Base-by-base conservation (phyloP, 2,329 filamentous ascomycete genomes). In the Rachicladosporium sp. region DNA sequence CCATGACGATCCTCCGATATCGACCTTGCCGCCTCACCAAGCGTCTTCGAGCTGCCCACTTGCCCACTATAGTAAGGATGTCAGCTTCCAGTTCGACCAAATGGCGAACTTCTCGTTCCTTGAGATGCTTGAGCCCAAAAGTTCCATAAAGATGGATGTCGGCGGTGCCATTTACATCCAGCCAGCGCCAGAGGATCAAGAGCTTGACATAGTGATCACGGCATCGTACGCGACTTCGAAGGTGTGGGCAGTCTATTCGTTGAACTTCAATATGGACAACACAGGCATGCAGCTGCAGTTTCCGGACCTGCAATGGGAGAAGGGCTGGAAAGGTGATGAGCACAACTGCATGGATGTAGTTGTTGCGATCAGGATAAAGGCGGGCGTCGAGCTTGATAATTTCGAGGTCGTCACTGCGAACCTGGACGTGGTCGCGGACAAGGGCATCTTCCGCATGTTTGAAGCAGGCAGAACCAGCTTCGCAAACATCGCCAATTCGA, bases 131-230 rank as follows among this genome's bases (percentile, higher is more conserved):
- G 46, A 51, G n/a, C 36, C 41, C 38, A 8, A 19, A 11, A 19
- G 15, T n/a, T 43, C 45, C 23, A 42, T 40, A 6, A 39, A 37
- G 23, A 40, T 51, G 9, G 33, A 43, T 7, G 43, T 66, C 10
- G 48, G 50, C 12, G 64, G 64, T n/a, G 60, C 51, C 44, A 52
- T 66, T 12, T 55, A 55, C 33, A 49, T 67, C 29, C 46, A 54
- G n/a, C 48, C 52, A 32, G 62, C 59, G 6, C 54, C 53, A 10
- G 40, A 48, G 0, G 49, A 50, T 23, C 63, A 67, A 47, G 45
- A 53, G 4, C 43, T 48, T 8, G 61, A 61, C n/a, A 50, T 67
- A n/a, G 41, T 50, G 30, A 54, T 58, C 1, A 58, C 53, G 31
- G 38, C 65, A 12, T 53, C 53, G 1, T 62, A 63, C 37, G 60